Percentiles rank a stretch among this genome's conserved stretches.
Conservation (phyloP, 225 moss, liverwort and hornwort genomes). For the Bryoerythrophyllum caledonicum region DNA sequence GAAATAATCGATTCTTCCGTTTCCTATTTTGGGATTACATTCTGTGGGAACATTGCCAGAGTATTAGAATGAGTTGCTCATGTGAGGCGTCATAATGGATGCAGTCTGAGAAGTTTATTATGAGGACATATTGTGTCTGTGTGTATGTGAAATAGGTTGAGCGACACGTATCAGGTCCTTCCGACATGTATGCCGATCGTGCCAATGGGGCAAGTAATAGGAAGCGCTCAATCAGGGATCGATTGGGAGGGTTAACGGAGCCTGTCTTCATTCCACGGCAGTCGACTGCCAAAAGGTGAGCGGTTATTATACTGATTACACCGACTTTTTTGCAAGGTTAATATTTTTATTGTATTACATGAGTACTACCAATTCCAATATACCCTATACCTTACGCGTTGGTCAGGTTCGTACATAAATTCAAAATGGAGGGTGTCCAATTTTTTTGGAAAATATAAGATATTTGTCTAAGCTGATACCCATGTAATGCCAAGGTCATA, state of each 20-base stretch:
- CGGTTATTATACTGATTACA: no score
- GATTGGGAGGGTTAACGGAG: conserved; percentile 65
- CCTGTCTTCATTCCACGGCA: conserved; percentile 38
- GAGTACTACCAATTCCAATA: no score
- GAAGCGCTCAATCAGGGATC: conserved; percentile 86
- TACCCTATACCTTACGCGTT: no score
- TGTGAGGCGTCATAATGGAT: background rate
- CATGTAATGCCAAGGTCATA: no score
- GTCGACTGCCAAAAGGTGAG: conserved; percentile 61
- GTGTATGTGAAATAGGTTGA: conserved; percentile 48
- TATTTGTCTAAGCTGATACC: no score
- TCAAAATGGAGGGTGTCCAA: no score
- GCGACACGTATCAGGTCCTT: conserved; percentile 73
- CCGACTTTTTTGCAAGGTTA: no score
- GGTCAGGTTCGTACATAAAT: no score
- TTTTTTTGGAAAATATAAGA: no score
- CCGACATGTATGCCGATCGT: conserved; percentile 94
- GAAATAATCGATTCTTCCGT: background rate
- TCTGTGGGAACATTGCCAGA: no score
- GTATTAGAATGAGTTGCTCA: conserved; percentile 4
- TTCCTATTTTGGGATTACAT: background rate
- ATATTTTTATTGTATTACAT: no score
- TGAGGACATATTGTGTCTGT: conserved; percentile 10
- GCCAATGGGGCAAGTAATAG: conserved; percentile 66
- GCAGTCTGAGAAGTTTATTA: background rate